phyloP scores from a whole-genome alignment of 257 asterid genomes.

The Penstemon davidsonii region DNA sequence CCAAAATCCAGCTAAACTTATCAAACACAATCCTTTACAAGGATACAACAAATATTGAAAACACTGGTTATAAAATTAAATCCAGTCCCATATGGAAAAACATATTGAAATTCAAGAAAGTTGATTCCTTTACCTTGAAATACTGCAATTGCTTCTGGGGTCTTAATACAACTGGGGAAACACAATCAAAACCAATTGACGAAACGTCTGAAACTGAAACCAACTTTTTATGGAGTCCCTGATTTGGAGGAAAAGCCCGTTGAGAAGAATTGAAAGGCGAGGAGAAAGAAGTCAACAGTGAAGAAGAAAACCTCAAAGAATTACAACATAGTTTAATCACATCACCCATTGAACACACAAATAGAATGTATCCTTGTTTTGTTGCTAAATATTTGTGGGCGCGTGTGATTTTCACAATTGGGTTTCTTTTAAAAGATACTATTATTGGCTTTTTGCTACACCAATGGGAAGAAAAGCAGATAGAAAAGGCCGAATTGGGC shows the following conservation, averaged over 20 bases:
- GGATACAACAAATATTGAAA: background rate
- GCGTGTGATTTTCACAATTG: conserved; percentile 3
- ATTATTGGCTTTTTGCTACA: background rate
- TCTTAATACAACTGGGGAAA: conserved; percentile 43
- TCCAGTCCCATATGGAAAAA: conserved; percentile 1
- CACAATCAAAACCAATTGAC: conserved; percentile 37
- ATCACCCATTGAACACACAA: conserved; percentile 59
- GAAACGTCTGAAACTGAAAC: conserved; percentile 44
- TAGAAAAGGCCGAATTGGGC: conserved; percentile 25
- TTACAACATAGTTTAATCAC: conserved; percentile 44
- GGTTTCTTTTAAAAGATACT: conserved; percentile 10
- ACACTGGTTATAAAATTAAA: conserved; percentile 11
- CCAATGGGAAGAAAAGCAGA: conserved; percentile 25
- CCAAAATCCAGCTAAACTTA: background rate
- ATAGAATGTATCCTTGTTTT: no score
- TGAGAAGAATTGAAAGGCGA: conserved; percentile 48
- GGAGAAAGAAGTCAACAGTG: conserved; percentile 50
- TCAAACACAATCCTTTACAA: background rate
- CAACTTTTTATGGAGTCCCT: conserved; percentile 38
- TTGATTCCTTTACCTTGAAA: conserved; percentile 54
- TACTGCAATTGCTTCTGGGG: conserved; percentile 45
- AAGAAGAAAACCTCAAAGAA: conserved; percentile 52
- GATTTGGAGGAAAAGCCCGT: conserved; percentile 40
- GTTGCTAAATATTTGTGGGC: background rate
- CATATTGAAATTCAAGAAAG: conserved; percentile 17